These are phyloP conservation scores for Sugiyamaella smithiae DNA, from an alignment of 805 yeast genomes.

Conservation along the genomic window DNA sequence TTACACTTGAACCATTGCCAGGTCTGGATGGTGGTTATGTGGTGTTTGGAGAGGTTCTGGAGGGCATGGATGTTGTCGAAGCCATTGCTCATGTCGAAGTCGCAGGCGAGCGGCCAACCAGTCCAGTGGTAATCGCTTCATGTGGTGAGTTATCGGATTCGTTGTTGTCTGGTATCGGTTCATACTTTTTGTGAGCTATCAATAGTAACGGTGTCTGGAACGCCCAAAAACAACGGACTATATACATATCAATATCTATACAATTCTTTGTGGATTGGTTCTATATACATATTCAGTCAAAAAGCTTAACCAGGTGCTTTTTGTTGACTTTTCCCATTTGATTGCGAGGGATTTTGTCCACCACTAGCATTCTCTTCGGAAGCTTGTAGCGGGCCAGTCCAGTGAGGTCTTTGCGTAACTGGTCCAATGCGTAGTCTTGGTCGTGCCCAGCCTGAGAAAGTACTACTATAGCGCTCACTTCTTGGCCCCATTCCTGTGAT, in stretches of 20 bases:
- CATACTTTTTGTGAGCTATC: neutral
- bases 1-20: constrained; percentile 68
- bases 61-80: constrained; percentile 44
- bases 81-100: constrained; percentile 57
- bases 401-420: constrained; percentile 27
- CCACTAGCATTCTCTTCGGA: constrained; percentile 31
- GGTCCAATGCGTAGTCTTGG: constrained; percentile 18
- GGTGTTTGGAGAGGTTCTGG: constrained; percentile 64
- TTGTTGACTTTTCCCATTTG: constrained; percentile 39
- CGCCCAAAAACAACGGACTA: no score
- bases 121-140: constrained; percentile 49
- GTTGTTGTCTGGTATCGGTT: neutral
- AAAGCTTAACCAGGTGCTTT: constrained; percentile 29
- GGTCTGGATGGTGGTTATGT: constrained; percentile 74
- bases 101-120: constrained; percentile 29
- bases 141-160: constrained; percentile 1
- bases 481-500: constrained; percentile 35
- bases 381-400: constrained; percentile 32
- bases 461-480: constrained; percentile 31
- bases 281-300: constrained; percentile 6
- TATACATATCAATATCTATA: neutral
- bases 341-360: constrained; percentile 33
- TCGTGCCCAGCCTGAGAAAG: constrained; percentile 20
- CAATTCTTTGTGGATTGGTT: neutral
- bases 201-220: neutral